Conservation (phyloP, 768 basidiomycete species). For the Gloeophyllum trabeum region DNA sequence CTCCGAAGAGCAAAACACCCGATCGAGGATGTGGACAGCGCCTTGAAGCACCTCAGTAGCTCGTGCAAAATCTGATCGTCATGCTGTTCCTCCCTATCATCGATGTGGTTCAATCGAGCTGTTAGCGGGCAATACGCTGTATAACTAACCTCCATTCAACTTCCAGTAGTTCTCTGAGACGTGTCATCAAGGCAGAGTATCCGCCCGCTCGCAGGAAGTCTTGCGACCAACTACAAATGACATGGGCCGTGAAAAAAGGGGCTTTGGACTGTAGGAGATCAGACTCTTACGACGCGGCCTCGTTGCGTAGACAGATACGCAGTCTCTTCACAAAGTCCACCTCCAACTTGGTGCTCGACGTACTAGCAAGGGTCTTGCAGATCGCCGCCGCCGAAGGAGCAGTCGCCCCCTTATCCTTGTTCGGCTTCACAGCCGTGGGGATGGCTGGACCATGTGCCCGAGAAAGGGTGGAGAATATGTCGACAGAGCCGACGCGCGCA, state of each 20-base stretch:
- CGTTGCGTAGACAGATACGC: conserved; percentile 78
- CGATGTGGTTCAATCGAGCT: conserved; percentile 8
- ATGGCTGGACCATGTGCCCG: conserved; percentile 38
- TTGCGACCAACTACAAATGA: conserved; percentile 66
- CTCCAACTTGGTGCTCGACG: conserved; percentile 70
- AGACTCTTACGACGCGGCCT: conserved; percentile 62
- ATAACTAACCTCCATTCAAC: conserved; percentile 86
- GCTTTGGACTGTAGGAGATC: conserved; percentile 1
- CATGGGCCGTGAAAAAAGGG: conserved; percentile 1
- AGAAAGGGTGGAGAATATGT: too few relatives aligned
- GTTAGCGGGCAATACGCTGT: neutral
- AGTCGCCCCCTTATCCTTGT: conserved; percentile 40
- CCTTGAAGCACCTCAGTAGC: conserved; percentile 88
- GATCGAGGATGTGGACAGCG: conserved; percentile 77
- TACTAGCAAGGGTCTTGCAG: conserved; percentile 52
- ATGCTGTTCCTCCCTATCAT: conserved; percentile 88
- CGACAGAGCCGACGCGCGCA: conserved; percentile 50
- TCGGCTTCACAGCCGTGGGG: conserved; percentile 25
- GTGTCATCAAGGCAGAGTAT: conserved; percentile 71
- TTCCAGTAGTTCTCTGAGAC: conserved; percentile 85
- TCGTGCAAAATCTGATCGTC: conserved; percentile 93
- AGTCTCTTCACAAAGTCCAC: conserved; percentile 82
- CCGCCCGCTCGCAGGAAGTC: conserved; percentile 78
- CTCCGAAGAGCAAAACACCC: conserved; percentile 88
- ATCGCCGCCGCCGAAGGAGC: conserved; percentile 53